Percentiles rank a stretch among this genome's conserved stretches.
These are phyloP conservation scores for Musa acuminata DNA, from an alignment of 176 grass and related monocot genomes.

Conservation along the genomic window DNA sequence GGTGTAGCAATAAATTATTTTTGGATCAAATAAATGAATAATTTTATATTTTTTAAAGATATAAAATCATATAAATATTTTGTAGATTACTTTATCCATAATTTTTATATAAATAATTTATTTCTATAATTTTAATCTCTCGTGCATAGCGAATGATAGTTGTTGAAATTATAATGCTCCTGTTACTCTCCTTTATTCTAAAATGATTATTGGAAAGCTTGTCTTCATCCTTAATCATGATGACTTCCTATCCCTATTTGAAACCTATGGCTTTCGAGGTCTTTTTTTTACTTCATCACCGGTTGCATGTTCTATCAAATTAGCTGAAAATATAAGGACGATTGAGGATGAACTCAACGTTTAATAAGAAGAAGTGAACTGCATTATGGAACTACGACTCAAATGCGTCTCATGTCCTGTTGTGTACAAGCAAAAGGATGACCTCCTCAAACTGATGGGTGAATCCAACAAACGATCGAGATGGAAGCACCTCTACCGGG, in stretches of 20 bases:
- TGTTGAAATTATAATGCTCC: no score
- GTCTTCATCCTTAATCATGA: not conserved
- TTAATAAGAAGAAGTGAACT: not conserved
- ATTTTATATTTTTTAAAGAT: no score
- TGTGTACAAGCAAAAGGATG: constrained; percentile 50
- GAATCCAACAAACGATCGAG: not conserved
- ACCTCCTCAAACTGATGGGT: constrained; percentile 6
- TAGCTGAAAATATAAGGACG: not conserved
- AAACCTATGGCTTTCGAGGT: not conserved
- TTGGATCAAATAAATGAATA: no score
- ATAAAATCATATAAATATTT: no score
- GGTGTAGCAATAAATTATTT: no score
- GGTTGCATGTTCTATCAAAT: not conserved
- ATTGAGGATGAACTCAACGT: not conserved
- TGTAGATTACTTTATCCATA: no score
- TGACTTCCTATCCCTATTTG: no score
- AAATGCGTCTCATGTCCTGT: no score
- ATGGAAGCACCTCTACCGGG: constrained; percentile 39
- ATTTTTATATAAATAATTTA: no score
- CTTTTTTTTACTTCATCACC: not conserved
- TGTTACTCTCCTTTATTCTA: no score
- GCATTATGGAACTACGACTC: not conserved
- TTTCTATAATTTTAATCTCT: no score
- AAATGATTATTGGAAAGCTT: rapidly evolving
- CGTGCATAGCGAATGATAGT: no score